Evolutionary conservation across 1,284 basidiomycete species (phyloP).

Genomic region (Ganoderma sinense): DNA sequence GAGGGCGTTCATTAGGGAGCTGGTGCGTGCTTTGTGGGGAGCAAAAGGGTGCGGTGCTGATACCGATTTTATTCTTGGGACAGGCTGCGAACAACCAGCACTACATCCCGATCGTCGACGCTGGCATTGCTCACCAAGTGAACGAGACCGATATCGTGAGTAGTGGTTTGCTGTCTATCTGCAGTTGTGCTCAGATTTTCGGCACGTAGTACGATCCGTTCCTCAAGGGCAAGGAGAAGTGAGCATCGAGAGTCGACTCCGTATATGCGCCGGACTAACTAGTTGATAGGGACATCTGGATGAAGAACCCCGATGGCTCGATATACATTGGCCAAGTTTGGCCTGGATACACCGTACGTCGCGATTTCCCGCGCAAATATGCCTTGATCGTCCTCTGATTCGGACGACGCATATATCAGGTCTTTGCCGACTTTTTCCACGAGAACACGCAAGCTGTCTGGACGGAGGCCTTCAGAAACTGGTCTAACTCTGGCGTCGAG

Average conservation of each 20-base stretch:
- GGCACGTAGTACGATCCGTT: conserved; percentile 52
- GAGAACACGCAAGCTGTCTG: conserved; percentile 52
- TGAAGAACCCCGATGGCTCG: conserved; percentile 73
- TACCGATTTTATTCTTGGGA: not conserved
- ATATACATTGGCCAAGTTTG: conserved; percentile 76
- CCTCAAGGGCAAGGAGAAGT: conserved; percentile 50
- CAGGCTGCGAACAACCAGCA: conserved; percentile 44
- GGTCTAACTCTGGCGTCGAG: conserved; percentile 61
- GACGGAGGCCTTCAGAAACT: conserved; percentile 52
- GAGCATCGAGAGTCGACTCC: conserved; percentile 17
- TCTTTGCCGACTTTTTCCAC: conserved; percentile 77
- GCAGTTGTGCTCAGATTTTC: not conserved
- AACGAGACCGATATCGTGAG: conserved; percentile 49
- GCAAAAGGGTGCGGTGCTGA: not conserved
- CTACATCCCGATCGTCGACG: conserved; percentile 50
- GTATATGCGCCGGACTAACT: not conserved
- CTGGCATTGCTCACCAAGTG: conserved; percentile 42
- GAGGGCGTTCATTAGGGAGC: conserved; percentile 60
- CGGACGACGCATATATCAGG: conserved; percentile 19
- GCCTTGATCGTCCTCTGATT: not conserved
- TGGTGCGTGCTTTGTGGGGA: conserved; percentile 46
- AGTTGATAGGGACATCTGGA: conserved; percentile 59
- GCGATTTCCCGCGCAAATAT: not conserved
- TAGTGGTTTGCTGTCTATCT: conserved; percentile 27
- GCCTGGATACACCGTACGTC: conserved; percentile 57